Evolutionary conservation across 1,139 yeast species (phyloP), one percentile per base, ranked within the genome.

Genomic region (Debaryomyces sp.): DNA sequence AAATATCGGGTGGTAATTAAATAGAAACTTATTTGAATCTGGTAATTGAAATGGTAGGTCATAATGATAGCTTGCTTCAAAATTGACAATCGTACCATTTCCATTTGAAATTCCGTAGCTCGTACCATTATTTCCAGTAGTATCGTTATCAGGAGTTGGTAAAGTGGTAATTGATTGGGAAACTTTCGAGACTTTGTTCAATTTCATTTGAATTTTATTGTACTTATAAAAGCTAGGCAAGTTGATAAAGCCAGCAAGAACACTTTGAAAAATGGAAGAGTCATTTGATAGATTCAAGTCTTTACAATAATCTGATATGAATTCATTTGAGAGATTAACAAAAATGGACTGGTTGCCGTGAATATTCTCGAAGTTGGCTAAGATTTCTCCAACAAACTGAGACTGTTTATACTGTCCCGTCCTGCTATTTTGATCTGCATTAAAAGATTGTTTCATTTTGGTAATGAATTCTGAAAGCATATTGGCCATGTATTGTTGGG

Each of bases 1-100:
- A 65, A 90, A 91, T 3, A 91, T 84, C 0, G 96, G 89, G 66
- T 91, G 97, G 67, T 84, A 88, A 50, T 77, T 65, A 60, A 76
- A 76, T 36, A 75, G 60, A 51, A 75, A 73, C 45, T 76, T 57
- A 51, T 66, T 71, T 4, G 72, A 59, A 49, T 75, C 79, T 0
- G 78, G 75, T 29, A 76, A 58, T 54, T 72, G 78, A 56, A 76
- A 76, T 5, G 80, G 80, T 26, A 76, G 57, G 48, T 76, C 81
- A 48, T 53, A 63, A 22, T 61, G 60, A 50, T 58, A 69, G 1
- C 72, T 58, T 1, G 71, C 71, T 21, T 55, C 56, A 18, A 45
- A 41, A 26, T 41, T 41, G 26, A 30, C 18, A 41, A 30, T 21
- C 4, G 36, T 35, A 12, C 29, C 29, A 22, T 30, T 15, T 6